A percentile compares a stretch with the other conserved stretches of the same genome.
Conservation (phyloP, 192 early-diverging fungal genomes). For the Phlyctochytrium arcticum region DNA sequence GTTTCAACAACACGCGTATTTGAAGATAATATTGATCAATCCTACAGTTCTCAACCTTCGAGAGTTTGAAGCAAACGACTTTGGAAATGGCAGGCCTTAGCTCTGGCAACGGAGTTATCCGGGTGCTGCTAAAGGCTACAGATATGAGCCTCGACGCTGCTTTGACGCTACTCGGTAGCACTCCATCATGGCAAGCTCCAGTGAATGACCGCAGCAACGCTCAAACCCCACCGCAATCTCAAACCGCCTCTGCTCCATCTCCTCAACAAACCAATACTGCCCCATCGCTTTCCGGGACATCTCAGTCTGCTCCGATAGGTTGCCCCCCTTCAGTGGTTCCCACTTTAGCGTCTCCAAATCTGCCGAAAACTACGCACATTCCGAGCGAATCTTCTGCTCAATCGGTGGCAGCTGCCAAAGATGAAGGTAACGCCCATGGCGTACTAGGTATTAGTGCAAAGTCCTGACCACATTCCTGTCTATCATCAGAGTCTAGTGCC, state of each 20-base stretch:
- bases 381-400: not conserved
- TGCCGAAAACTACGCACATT: no score
- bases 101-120: constrained; percentile 64
- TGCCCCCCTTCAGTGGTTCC: no score
- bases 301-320: no score
- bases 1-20: not conserved
- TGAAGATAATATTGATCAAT: not conserved
- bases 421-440: not conserved
- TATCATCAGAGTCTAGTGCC: not conserved
- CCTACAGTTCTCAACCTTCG: constrained; percentile 52
- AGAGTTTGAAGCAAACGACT: constrained; percentile 61
- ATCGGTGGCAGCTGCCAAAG: not conserved
- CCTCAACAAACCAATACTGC: not conserved
- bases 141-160: constrained; percentile 46
- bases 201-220: no score
- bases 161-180: no score
- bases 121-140: constrained; percentile 61
- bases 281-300: not conserved
- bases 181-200: no score
- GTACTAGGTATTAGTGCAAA: not conserved
- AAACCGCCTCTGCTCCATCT: not conserved
- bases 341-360: no score
- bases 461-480: not conserved
- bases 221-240: no score
- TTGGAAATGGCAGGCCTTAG: constrained; percentile 65